Base-by-base conservation (phyloP, 345 rosid species). In the Rhodomyrtus tomentosa region DNA sequence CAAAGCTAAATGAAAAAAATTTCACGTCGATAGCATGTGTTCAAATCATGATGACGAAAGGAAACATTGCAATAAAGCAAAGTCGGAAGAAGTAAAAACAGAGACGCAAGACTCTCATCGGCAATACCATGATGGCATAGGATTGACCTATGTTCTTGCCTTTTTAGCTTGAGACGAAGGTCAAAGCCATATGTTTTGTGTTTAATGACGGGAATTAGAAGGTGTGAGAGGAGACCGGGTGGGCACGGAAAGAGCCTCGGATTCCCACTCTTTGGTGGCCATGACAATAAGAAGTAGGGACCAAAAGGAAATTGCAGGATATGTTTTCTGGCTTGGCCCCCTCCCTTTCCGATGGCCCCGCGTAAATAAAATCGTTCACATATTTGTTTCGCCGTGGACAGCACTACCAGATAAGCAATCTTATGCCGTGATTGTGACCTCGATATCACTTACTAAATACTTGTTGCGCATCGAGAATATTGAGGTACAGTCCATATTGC, bases 381-480 rank as follows among this genome's bases (percentile, higher is more conserved):
- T 32, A 1, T 32, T 36, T 68, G 1, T 9, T 68, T 18, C 79
- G 36, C 79, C 45, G 45, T 68, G 45, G 45, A 40, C 45, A 21
- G 45, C 79, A 18, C 25, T 32, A 21, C 25, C 11, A 24, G 36
- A 4, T 12, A 36, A 68, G 25, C 40, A 68, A 68, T 68, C 38
- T 36, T 38, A 21, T 36, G 79, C 79, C 79, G 20, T 68, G 18
- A 36, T 18, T 12, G 1, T 36, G 45, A 22, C 9, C 24, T 45
- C 76, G 22, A 1, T 32, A 7, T 59, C 73, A 1, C 73, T 29
- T 6, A 18, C 0, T 18, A 32, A 24, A 68, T 45, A 68, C 1
- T 36, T 0, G 24, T 20, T 0, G 13, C 8, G 25, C 24, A 18
- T 18, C 24, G 3, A 24, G 50, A 10, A 4, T 49, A 0, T 3